Base-by-base conservation (phyloP, 495 filamentous ascomycete genomes). In the Trichoderma asperelloides region DNA sequence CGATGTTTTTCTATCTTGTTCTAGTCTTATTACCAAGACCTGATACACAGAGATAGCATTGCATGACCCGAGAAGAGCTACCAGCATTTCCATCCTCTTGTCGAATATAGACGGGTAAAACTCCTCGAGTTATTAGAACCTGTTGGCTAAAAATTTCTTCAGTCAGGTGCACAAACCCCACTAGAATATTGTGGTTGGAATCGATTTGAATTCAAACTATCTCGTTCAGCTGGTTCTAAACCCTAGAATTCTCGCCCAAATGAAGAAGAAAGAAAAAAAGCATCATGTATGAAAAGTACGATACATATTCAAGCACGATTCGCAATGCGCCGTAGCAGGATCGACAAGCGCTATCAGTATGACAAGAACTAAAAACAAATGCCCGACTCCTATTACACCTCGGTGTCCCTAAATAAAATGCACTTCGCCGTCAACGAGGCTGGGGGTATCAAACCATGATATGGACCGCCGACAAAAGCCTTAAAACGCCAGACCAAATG, bases 391-490 rank as follows among this genome's bases (percentile, higher is more conserved):
- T 64, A 40, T 41, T 64, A 45, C 62, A 40, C 62, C 62, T 40
- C 62, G 33, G 33, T 45, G 27, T 64, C 27, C 33, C 62, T 40
- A 64, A 16, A n/a, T 15, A 63, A 63, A 64, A 45, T 40, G 40
- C 62, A 64, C 40, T 9, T 30, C 62, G 62, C 62, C 40, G 62
- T 64, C 62, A 64, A 64, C 27, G 55, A 64, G 33, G 62, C 62
- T 64, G 62, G 62, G 62, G 62, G 62, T 64, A 64, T 64, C 62
- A 64, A 64, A 64, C 62, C 62, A 64, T 45, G 55, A 60, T 60
- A 39, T 64, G 33, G 62, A 64, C 33, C 62, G 62, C 27, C 60
- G 28, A 63, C 60, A 33, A 33, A 40, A 63, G 60, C 62, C 62
- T 45, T 64, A 30, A 64, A 64, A 64, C 64, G 64, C 64, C 64